These are phyloP conservation scores for Plasmodium vinckei DNA, from an alignment of 169 alveolate genomes.

Conservation along the genomic window DNA sequence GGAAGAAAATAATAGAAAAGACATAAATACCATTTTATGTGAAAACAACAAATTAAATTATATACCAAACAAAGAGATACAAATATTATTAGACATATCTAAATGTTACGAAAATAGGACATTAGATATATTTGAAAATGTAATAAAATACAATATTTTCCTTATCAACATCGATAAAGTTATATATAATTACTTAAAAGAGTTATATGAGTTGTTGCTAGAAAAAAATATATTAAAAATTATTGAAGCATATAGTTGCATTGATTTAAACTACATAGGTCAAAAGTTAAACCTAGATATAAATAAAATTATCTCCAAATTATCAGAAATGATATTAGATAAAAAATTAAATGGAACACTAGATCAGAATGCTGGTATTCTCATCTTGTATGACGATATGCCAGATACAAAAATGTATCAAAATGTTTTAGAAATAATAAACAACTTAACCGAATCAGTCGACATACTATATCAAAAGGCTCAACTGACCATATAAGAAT, in stretches of 20 bases:
- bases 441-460: conserved; percentile 86
- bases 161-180: conserved; percentile 89
- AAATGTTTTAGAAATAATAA: conserved; percentile 84
- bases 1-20: conserved; percentile 88
- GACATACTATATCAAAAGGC: conserved; percentile 89
- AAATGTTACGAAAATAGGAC: conserved; percentile 91
- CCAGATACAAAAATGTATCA: conserved; percentile 81
- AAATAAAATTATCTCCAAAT: conserved; percentile 88
- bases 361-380: conserved; percentile 92
- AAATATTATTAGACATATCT: conserved; percentile 91
- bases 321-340: conserved; percentile 96
- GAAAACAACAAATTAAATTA: conserved; percentile 90
- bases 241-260: conserved; percentile 93
- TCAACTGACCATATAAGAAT: conserved; percentile 79
- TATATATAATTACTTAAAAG: conserved; percentile 88
- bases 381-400: conserved; percentile 90
- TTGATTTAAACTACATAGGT: conserved; percentile 91
- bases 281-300: conserved; percentile 87
- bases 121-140: conserved; percentile 89
- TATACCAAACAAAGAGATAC: conserved; percentile 89
- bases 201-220: conserved; percentile 89
- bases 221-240: conserved; percentile 92
- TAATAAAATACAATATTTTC: conserved; percentile 85
- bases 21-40: conserved; percentile 82
- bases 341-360: conserved; percentile 95